Base-by-base conservation (phyloP, 2,329 filamentous ascomycete genomes). In the Alternaria dauci region DNA sequence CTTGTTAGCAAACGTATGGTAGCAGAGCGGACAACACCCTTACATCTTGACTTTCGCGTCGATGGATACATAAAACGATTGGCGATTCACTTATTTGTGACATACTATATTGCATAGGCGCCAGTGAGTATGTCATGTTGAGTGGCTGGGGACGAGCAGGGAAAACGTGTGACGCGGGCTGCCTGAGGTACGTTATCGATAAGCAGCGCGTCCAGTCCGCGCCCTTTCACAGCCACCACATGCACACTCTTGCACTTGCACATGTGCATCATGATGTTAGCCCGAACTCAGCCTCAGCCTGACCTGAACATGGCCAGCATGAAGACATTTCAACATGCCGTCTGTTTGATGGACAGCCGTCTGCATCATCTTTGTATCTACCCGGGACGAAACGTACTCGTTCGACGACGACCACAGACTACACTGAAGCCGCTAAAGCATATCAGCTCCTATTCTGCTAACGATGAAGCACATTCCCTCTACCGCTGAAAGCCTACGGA, bases 1-100 rank as follows among this genome's bases (percentile, higher is more conserved):
- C 55, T 55, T 44, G 61, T 70, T 39, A 70, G 65, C 42, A 23
- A 4, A 47, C 38, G 32, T 20, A 50, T 30, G 28, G 23, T n/a
- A 43, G 18, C 23, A 51, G 25, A 11, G 8, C 34, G 25, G 20
- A 18, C 41, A 14, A 9, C n/a, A 18, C 0, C 9, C 41, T 26
- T 57, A 60, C 58, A 68, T 59, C 1, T 50, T 47, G 34, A 39
- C n/a, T 16, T 16, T 12, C 25, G 41, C 32, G 36, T 38, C 28
- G 9, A 46, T 14, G 5, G 34, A 5, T 50, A 34, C 46, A 50
- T 16, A 14, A 34, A 5, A 50, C 6, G 8, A 12, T 12, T 12
- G 14, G 20, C 1, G 25, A 4, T 8, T n/a, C 30, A 36, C 16
- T 7, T 36, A 16, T 18, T 5, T n/a, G 14, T 50, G 46, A 50